A percentile compares a stretch with the other conserved stretches of the same genome.
These are phyloP conservation scores for Ganoderma lingzhi DNA, from an alignment of 1,284 basidiomycete genomes.

Conservation along the genomic window DNA sequence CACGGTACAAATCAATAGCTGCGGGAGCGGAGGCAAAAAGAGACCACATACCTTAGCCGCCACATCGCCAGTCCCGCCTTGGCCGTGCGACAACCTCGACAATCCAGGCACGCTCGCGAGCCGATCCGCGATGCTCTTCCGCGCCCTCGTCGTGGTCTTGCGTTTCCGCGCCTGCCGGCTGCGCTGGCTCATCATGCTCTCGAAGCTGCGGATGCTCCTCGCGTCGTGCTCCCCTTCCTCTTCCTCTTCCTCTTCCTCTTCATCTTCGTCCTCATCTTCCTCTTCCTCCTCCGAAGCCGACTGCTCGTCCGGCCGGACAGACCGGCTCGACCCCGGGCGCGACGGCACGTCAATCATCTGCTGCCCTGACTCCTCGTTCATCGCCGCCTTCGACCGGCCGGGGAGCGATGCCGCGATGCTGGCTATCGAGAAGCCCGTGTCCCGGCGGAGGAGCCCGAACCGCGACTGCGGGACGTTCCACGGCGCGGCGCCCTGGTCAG, in stretches of 20 bases:
- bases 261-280: conserved; percentile 44
- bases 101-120: conserved; percentile 75
- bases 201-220: conserved; percentile 82
- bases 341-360: conserved; percentile 70
- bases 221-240: conserved; percentile 56
- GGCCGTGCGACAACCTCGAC: conserved; percentile 50
- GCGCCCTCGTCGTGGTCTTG: conserved; percentile 39
- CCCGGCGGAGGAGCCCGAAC: conserved; percentile 72
- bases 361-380: conserved; percentile 65
- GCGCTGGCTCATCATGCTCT: conserved; percentile 76
- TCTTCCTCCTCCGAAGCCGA: conserved; percentile 44
- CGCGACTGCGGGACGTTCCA: conserved; percentile 49
- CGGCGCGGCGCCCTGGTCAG: conserved; percentile 42
- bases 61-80: conserved; percentile 32
- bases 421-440: conserved; percentile 83
- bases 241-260: conserved; percentile 47
- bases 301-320: conserved; percentile 43
- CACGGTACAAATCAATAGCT: neutral
- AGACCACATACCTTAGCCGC: conserved; percentile 33
- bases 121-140: conserved; percentile 78
- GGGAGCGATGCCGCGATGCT: conserved; percentile 76
- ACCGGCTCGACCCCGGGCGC: conserved; percentile 61
- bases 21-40: neutral
- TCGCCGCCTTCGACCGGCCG: conserved; percentile 38
- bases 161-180: conserved; percentile 47